Evolutionary conservation across 805 yeast species (phyloP).

Genomic region (Saccharomyces eubayanus): DNA sequence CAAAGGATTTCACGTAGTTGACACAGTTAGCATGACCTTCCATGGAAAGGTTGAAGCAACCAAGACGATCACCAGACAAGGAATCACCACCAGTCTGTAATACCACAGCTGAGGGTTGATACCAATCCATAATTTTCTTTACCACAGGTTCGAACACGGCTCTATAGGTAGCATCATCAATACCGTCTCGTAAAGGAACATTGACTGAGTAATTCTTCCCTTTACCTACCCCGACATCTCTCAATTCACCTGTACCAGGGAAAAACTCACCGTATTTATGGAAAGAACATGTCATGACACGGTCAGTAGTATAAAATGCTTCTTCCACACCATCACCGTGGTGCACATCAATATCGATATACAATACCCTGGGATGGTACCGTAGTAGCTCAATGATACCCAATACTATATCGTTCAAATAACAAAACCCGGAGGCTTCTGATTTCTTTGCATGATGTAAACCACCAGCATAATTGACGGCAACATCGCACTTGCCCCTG

Average conservation of each 20-base stretch:
- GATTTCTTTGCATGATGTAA: conserved; percentile 92
- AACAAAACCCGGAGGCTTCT: conserved; percentile 93
- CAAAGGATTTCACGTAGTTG: conserved; percentile 77
- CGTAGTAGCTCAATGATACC: conserved; percentile 78
- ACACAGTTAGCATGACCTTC: conserved; percentile 95
- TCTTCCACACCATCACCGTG: conserved; percentile 99
- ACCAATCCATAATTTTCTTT: conserved; percentile 84
- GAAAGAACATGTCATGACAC: conserved; percentile 94
- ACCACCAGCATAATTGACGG: conserved; percentile 95
- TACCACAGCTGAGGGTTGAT: conserved; percentile 88
- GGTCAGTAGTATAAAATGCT: conserved; percentile 87
- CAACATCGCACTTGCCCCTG: conserved; percentile 83
- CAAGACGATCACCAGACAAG: conserved; percentile 83
- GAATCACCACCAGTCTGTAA: conserved; percentile 98
- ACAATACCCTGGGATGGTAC: conserved; percentile 85
- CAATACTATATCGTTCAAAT: conserved; percentile 86
- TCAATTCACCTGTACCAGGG: conserved; percentile 93
- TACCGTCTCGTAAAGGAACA: conserved; percentile 91
- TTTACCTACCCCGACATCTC: conserved; percentile 80
- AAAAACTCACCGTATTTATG: conserved; percentile 95
- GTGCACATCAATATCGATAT: conserved; percentile 90
- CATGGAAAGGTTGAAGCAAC: conserved; percentile 87
- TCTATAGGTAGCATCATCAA: conserved; percentile 82
- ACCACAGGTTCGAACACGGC: conserved; percentile 73
- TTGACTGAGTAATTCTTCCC: conserved; percentile 85